Evolutionary conservation across 2,329 filamentous ascomycete species (phyloP), one percentile per base, ranked within the genome.

Genomic region (Pyrenophora graminea): DNA sequence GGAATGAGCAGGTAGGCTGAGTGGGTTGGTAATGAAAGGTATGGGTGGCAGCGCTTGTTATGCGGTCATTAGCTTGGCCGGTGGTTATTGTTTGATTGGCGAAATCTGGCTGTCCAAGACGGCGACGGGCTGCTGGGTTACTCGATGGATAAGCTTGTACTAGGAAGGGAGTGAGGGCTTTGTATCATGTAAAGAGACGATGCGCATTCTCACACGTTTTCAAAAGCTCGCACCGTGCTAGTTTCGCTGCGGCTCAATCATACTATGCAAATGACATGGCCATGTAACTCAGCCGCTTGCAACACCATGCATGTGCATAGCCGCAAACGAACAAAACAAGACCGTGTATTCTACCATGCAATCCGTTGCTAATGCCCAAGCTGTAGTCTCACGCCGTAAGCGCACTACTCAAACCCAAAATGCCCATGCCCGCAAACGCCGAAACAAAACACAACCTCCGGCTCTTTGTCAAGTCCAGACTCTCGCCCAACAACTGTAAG

Each of bases 401-500:
- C 32, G 92, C 91, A 74, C 86, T 91, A 72, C 90, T 96, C 45
- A 94, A 60, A 0, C 92, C 93, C 75, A 99, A 78, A 50, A 97
- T 77, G 0, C 85, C 85, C 92, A 97, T 97, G 1, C 94, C 90
- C 19, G 89, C 67, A 76, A 95, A 94, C 6, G 86, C 90, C 77
- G 90, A 92, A 19, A 84, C 79, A 66, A 91, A 90, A 73, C 89
- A 92, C 66, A 94, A 68, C 54, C 86, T 85, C 55, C 87, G 81
- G 66, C 87, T 87, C 76, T 95, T 91, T 60, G 90, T 92, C 67
- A 97, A 75, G 51, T 87, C 89, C 68, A 96, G 72, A 60, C 88
- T 88, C 77, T 99, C 92, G 3, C 89, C 87, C 67, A 97, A 93
- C 6, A 99, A 78, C 74, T 95, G 90, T 68, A 99, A 75, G 2